Conservation (phyloP, 1,284 basidiomycete species). For the Wallemia hederae region DNA sequence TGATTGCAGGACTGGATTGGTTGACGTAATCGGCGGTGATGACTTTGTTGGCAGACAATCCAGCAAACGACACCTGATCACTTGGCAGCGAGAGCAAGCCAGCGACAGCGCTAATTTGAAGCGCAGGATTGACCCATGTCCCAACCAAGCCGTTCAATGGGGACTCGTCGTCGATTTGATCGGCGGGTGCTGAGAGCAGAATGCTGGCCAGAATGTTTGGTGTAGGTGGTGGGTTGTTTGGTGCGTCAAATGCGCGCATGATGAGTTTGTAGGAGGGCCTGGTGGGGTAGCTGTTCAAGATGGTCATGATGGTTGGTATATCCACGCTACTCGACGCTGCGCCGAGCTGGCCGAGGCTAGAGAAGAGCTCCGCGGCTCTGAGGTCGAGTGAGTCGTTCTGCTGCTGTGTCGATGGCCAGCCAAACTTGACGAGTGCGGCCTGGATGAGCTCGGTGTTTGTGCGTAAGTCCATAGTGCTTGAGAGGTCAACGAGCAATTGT, state of each 20-base stretch:
- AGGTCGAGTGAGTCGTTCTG: background rate
- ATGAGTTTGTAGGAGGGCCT: constrained; percentile 11
- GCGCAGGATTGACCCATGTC: constrained; percentile 49
- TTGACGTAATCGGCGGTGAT: constrained; percentile 63
- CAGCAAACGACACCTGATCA: constrained; percentile 71
- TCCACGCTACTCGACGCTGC: constrained; percentile 2
- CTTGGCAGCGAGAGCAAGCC: constrained; percentile 60
- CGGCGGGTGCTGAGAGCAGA: constrained; percentile 15
- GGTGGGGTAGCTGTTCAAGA: constrained; percentile 36
- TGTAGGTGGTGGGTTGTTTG: constrained; percentile 17
- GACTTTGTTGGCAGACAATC: constrained; percentile 44
- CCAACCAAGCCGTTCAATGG: background rate
- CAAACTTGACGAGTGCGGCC: background rate
- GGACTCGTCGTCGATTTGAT: constrained; percentile 18
- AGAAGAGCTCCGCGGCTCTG: background rate
- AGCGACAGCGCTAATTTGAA: constrained; percentile 62
- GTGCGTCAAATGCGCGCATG: constrained; percentile 16
- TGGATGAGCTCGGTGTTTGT: background rate
- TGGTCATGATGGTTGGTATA: background rate
- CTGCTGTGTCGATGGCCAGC: background rate
- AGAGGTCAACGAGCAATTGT: background rate
- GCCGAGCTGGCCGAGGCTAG: constrained; percentile 4
- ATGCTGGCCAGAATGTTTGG: constrained; percentile 17
- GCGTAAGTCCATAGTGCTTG: background rate
- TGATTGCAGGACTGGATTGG: constrained; percentile 53